A percentile compares a stretch with the other conserved stretches of the same genome.
phyloP scores from a whole-genome alignment of 2,329 filamentous ascomycete species.

The Colletotrichum shisoi region DNA sequence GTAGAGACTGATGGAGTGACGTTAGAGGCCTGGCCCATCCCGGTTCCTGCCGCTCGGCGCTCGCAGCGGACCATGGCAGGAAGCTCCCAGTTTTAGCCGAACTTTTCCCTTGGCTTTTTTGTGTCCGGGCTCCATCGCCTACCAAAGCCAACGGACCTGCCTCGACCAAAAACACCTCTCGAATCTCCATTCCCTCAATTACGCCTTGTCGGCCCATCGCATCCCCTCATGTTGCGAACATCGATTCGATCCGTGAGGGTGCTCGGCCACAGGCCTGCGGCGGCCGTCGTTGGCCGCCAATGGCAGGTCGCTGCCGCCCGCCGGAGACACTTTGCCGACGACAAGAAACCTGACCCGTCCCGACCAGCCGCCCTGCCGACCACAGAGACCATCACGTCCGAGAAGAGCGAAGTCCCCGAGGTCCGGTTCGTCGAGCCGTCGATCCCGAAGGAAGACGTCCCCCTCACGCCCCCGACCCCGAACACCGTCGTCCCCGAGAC shows the following conservation, averaged over 20 bases:
- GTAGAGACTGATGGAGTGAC: constrained; percentile 20
- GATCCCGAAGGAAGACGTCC: constrained; percentile 51
- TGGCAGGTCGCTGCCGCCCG: constrained; percentile 54
- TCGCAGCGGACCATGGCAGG: constrained; percentile 23
- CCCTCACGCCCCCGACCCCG: constrained; percentile 51
- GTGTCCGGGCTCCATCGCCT: constrained; percentile 44
- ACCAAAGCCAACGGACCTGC: constrained; percentile 16
- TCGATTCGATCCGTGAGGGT: constrained; percentile 71
- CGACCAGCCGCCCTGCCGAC: constrained; percentile 63
- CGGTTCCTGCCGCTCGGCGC: constrained; percentile 40
- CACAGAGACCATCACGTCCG: constrained; percentile 61
- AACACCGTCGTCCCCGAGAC: constrained; percentile 37
- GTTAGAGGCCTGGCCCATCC: constrained; percentile 37
- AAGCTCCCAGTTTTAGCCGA: constrained; percentile 51
- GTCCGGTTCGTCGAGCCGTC: constrained; percentile 51
- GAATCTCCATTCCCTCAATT: constrained; percentile 45
- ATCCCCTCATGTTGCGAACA: constrained; percentile 73
- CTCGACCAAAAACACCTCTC: constrained; percentile 39
- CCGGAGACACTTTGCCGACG: constrained; percentile 64
- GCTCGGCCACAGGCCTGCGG: constrained; percentile 63
- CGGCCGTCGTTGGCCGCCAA: constrained; percentile 64
- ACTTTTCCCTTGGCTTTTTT: constrained; percentile 57
- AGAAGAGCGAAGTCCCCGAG: constrained; percentile 55
- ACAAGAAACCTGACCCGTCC: constrained; percentile 60
- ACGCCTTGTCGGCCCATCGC: constrained; percentile 53